Percentiles rank a stretch among this genome's conserved stretches.
Conservation (phyloP, 2,329 filamentous ascomycete genomes). For the Aaosphaeria pasadenensis region DNA sequence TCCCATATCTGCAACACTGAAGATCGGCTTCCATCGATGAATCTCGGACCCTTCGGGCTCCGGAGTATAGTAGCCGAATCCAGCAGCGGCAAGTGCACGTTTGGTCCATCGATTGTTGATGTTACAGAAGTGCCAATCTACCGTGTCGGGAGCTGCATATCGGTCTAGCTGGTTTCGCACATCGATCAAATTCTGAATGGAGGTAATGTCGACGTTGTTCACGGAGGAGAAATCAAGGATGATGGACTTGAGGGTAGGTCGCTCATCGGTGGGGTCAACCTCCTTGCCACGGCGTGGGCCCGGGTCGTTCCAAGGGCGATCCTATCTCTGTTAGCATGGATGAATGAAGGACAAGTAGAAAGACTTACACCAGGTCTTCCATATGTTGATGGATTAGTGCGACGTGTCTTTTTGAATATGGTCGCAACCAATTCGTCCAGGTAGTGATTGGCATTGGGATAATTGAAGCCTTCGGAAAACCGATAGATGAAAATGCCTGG, state of each 20-base stretch:
- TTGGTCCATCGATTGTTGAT: conserved; percentile 96
- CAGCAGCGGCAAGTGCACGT: conserved; percentile 78
- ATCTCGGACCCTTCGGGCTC: conserved; percentile 51
- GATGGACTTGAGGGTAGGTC: conserved; percentile 77
- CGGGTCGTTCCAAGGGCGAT: conserved; percentile 94
- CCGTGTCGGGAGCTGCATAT: conserved; percentile 76
- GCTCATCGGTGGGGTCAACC: conserved; percentile 40
- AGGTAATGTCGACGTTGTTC: conserved; percentile 92
- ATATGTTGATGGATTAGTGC: conserved; percentile 70
- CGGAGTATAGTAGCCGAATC: conserved; percentile 78
- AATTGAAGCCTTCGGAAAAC: conserved; percentile 95
- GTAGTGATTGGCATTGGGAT: conserved; percentile 88
- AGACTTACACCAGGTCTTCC: conserved; percentile 37
- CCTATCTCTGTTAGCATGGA: conserved; percentile 32
- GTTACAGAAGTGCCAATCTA: conserved; percentile 93
- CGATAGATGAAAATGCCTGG: conserved; percentile 96
- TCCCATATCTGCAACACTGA: conserved; percentile 86
- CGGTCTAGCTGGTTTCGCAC: conserved; percentile 91
- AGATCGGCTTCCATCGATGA: conserved; percentile 85
- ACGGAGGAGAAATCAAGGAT: conserved; percentile 94
- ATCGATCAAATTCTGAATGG: conserved; percentile 88
- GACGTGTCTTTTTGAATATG: conserved; percentile 62
- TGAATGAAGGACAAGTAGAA: background rate
- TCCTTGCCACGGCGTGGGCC: conserved; percentile 63
- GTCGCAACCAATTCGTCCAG: conserved; percentile 62